Base-by-base conservation (phyloP, 2,329 filamentous ascomycete genomes). In the Periconia macrospinosa region DNA sequence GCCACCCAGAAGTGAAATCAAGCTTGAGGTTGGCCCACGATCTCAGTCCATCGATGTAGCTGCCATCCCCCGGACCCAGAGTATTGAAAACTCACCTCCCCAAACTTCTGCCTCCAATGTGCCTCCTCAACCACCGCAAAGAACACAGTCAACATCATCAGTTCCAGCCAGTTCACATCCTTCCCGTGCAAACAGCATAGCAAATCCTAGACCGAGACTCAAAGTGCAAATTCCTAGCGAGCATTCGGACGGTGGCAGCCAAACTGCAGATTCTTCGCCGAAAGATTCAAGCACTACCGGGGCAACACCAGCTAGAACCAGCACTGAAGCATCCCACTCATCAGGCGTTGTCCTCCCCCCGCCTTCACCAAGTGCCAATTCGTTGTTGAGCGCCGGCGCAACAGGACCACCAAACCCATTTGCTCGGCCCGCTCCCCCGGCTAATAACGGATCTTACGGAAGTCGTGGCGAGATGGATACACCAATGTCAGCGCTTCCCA, bases 141-240 rank as follows among this genome's bases (percentile, higher is more conserved):
- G 76, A 68, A 80, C 77, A 2, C 73, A 77, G 20, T 82, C 83
- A 23, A 78, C 86, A 5, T 84, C 88, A 1, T 86, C 86, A 1
- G 80, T 87, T 30, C 82, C 88, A 0, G 87, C 91, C 37, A 84
- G 91, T 59, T 84, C 86, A 10, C 88, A 90, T 7, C 90, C 91
- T 0, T 87, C 87, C 18, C 61, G 69, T 33, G 67, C 89, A n/a
- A 92, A 90, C 68, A 95, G 90, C 59, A 77, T 89, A 45, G 49
- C 53, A 54, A 85, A 88, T 60, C 37, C 11, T 85, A 84, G 51
- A 86, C 94, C 94, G 2, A 85, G 91, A 49, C 80, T 99, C 45
- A 96, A 91, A 63, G 91, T 99, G 5, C 92, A 97, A 69, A 99
- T 99, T 65, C 94, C 94, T 0, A 93, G 92, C 61, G 94, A 96